Base-by-base conservation (phyloP, 2,329 filamentous ascomycete species). In the Penicillium sp. region DNA sequence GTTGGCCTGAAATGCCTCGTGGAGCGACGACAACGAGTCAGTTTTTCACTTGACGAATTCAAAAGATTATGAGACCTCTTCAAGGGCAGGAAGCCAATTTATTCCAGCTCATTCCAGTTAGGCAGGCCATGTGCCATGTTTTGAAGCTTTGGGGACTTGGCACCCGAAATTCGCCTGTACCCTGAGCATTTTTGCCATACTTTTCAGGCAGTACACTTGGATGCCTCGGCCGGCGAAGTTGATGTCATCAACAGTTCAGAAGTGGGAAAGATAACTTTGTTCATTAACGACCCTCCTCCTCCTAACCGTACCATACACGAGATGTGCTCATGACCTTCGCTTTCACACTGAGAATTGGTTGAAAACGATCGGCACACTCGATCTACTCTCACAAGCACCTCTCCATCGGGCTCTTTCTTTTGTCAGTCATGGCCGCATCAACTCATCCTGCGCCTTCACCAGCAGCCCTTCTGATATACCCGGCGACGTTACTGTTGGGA, bases 401-500 rank as follows among this genome's bases (percentile, higher is more conserved):
- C n/a, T 36, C 25, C 28, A 13, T 43, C 40, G 29, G 13, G 39
- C 43, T 42, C 45, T 50, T 45, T 29, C 24, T 39, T 36, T 26
- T 27, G 25, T 42, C 41, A 39, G 50, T 44, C 41, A 60, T 60
- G 56, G 42, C 56, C 47, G 45, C 55, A 39, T 32, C 52, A 41
- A 43, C 52, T 39, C 50, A 50, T 47, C 49, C 52, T 39, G 46
- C 53, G 6, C 49, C 43, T 36, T 55, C 48, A 74, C 84, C 94
- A 65, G 70, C 77, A 25, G 73, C 84, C 24, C 78, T 95, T 28
- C 67, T 74, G 3, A 72, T 88, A 51, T 97, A 95, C 72, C 91
- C 91, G 4, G 59, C 74, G 26, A 84, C 90, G 5, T 82, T 98
- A 49, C 54, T 89, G 47, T 79, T 95, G 56, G 93, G 93, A 56